phyloP scores from a whole-genome alignment of 2,329 filamentous ascomycete species.

The Fusarium mangiferae region DNA sequence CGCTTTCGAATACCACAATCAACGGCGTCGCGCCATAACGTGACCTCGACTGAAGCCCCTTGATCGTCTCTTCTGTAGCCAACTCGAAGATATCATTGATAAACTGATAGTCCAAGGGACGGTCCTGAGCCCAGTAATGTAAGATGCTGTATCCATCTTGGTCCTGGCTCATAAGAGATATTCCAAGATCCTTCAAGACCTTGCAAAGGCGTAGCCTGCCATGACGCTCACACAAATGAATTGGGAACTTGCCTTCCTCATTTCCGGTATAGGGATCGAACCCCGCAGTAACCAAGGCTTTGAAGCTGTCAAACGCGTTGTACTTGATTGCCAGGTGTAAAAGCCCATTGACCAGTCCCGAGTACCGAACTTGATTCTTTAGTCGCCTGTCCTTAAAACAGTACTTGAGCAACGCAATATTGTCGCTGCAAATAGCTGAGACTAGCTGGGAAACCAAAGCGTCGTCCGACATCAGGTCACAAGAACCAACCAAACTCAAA shows the following conservation, averaged over 20 bases:
- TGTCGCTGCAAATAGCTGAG: background rate
- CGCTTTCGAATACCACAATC: background rate
- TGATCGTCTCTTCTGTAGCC: background rate
- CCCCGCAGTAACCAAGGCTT: background rate
- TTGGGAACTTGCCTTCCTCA: background rate
- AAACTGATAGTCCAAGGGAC: background rate
- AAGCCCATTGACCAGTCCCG: rapidly evolving
- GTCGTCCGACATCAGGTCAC: background rate
- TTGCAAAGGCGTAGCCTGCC: background rate
- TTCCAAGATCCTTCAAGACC: background rate
- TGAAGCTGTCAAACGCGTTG: rapidly evolving
- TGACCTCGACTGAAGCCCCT: background rate
- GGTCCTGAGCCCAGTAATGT: background rate
- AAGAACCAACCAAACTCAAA: background rate
- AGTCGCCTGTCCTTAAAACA: background rate
- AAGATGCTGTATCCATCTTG: background rate
- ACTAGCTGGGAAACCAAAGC: background rate
- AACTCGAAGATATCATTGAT: rapidly evolving
- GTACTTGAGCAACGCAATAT: rapidly evolving
- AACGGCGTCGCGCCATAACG: background rate
- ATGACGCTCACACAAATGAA: background rate
- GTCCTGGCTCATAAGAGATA: background rate
- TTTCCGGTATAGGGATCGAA: background rate
- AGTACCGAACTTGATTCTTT: background rate
- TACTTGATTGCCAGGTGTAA: background rate